Evolutionary conservation across 148 eudicot species (phyloP).

Genomic region (Vaccinium corymbosum): DNA sequence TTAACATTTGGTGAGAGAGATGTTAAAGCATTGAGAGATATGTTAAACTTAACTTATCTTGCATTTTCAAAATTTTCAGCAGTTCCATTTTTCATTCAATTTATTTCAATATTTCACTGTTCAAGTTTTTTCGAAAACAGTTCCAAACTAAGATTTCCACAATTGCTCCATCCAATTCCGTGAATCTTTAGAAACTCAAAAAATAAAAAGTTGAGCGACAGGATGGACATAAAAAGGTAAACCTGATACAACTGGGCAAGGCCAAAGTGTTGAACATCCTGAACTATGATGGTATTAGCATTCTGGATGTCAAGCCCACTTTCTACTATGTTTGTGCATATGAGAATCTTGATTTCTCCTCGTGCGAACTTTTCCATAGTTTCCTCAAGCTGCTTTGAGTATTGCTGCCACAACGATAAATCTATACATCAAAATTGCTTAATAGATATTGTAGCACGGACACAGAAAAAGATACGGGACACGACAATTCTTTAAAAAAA

Average conservation of each 20-base stretch:
- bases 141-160: slow-evolving; percentile 1
- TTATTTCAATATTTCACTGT: not conserved
- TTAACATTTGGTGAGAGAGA: too few relatives aligned
- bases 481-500: not conserved
- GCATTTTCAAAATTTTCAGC: not conserved
- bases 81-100: not conserved
- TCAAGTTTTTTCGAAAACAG: not conserved
- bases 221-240: slow-evolving; percentile 12
- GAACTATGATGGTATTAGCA: slow-evolving; percentile 92
- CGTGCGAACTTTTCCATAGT: slow-evolving; percentile 81
- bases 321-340: slow-evolving; percentile 94
- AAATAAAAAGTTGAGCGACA: slow-evolving; percentile 8
- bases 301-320: slow-evolving; percentile 97
- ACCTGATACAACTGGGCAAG: slow-evolving; percentile 98
- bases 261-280: slow-evolving; percentile 95
- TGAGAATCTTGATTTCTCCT: slow-evolving; percentile 71
- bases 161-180: not conserved
- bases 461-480: not conserved
- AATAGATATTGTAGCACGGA: not conserved
- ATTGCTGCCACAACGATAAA: slow-evolving; percentile 57
- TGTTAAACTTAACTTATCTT: not conserved
- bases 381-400: slow-evolving; percentile 91
- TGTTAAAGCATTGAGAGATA: too few relatives aligned
- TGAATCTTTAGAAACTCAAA: slow-evolving; percentile 4
- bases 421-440: slow-evolving; percentile 2